Evolutionary conservation across 2,329 filamentous ascomycete species (phyloP).

Genomic region (Conoideocrella luteorostrata): DNA sequence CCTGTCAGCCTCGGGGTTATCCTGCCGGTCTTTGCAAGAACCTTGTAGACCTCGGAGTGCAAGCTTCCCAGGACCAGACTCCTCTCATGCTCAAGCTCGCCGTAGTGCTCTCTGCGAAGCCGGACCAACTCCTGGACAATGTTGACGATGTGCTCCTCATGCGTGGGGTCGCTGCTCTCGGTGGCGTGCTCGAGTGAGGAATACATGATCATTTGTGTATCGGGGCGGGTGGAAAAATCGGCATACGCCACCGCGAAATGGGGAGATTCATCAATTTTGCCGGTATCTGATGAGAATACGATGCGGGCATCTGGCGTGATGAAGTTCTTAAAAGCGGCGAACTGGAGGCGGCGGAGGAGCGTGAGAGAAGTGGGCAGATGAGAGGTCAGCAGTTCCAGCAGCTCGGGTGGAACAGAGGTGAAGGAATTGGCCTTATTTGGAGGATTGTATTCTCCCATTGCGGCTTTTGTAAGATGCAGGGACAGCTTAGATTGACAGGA

Average conservation of each 20-base stretch:
- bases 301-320: conserved; percentile 37
- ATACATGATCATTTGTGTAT: conserved; percentile 62
- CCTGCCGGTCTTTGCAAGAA: conserved; percentile 19
- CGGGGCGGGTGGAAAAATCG: conserved; percentile 52
- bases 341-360: conserved; percentile 57
- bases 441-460: too few species aligned
- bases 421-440: too few species aligned
- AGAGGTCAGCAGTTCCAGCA: conserved; percentile 41
- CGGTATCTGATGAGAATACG: conserved; percentile 26
- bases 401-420: conserved; percentile 21
- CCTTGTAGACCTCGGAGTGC: conserved; percentile 21
- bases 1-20: conserved; percentile 21
- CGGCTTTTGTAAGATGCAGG: too few species aligned
- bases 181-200: conserved; percentile 38
- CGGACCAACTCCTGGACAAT: conserved; percentile 23
- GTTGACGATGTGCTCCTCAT: conserved; percentile 26
- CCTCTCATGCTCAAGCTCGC: conserved; percentile 12
- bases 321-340: conserved; percentile 36
- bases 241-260: conserved; percentile 53
- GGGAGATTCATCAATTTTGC: too few species aligned
- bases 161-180: conserved; percentile 12
- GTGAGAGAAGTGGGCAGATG: conserved; percentile 54
- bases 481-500: too few species aligned
- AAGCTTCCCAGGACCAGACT: conserved; percentile 31
- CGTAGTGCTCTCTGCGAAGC: conserved; percentile 19